phyloP scores from a whole-genome alignment of 371 early-diverging fungal genomes.

The Mortierella sp. region DNA sequence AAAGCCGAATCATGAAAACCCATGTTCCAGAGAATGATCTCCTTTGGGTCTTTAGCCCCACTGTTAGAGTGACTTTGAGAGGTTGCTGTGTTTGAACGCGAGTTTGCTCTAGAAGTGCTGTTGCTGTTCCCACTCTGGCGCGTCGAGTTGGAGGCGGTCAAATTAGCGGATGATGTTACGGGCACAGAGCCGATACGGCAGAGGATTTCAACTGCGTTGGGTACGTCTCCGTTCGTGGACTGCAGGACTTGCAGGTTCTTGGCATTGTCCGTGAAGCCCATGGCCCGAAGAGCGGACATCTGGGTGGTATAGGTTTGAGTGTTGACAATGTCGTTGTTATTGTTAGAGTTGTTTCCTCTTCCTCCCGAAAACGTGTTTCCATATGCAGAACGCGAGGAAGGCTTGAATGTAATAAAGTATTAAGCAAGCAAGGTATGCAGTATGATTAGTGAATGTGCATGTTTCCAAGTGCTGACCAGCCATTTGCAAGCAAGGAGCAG shows the following conservation, averaged over 20 bases:
- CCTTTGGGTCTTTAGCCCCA: slow-evolving; percentile 29
- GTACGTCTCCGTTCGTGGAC: slow-evolving; percentile 80
- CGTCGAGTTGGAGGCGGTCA: slow-evolving; percentile 42
- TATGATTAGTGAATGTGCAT: too few species aligned
- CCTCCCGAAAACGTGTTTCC: slow-evolving; percentile 38
- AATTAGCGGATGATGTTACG: slow-evolving; percentile 56
- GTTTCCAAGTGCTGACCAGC: too few species aligned
- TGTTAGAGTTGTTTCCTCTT: slow-evolving; percentile 7
- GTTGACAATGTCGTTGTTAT: slow-evolving; percentile 38
- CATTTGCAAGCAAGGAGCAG: too few species aligned
- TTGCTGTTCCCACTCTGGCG: slow-evolving; percentile 9
- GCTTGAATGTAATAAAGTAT: slow-evolving; percentile 6
- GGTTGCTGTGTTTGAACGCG: slow-evolving; percentile 19
- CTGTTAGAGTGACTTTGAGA: slow-evolving; percentile 19
- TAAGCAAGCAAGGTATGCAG: neutral
- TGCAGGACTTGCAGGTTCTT: slow-evolving; percentile 70
- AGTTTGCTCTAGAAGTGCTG: slow-evolving; percentile 5
- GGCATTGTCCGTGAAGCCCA: slow-evolving; percentile 81
- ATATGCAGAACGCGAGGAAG: slow-evolving; percentile 43
- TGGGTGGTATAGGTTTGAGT: slow-evolving; percentile 54
- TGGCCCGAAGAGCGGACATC: slow-evolving; percentile 66
- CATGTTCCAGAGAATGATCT: slow-evolving; percentile 58
- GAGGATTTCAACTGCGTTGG: slow-evolving; percentile 78
- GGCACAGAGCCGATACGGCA: slow-evolving; percentile 59
- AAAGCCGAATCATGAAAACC: slow-evolving; percentile 61